A percentile compares a stretch with the other conserved stretches of the same genome.
Evolutionary conservation across 2,329 filamentous ascomycete species (phyloP).

Genomic region (Rutstroemia sp.): DNA sequence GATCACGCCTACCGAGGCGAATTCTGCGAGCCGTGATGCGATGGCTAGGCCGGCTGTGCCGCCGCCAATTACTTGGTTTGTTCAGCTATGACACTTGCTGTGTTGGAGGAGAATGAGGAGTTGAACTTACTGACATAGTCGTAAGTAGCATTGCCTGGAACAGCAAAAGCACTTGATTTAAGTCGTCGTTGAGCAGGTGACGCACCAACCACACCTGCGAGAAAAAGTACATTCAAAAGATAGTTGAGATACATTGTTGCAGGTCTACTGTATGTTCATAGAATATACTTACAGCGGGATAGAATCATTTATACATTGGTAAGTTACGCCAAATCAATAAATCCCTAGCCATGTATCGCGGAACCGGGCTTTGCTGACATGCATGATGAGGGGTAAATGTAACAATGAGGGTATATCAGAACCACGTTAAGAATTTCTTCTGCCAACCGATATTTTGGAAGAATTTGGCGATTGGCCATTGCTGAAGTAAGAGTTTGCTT

Average conservation of each 20-base stretch:
- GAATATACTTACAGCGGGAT: not conserved
- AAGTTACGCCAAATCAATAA: too few species aligned
- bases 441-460: too few species aligned
- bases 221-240: not conserved
- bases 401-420: too few species aligned
- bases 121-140: constrained; percentile 31
- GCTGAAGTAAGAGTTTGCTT: too few species aligned
- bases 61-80: constrained; percentile 8
- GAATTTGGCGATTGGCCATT: too few species aligned
- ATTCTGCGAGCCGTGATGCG: constrained; percentile 12
- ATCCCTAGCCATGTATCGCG: too few species aligned
- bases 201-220: not conserved
- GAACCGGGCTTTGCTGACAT: too few species aligned
- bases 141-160: constrained; percentile 24
- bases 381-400: too few species aligned
- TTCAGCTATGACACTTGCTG: not conserved
- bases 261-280: too few species aligned
- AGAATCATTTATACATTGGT: too few species aligned
- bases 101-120: too few species aligned
- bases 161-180: constrained; percentile 14
- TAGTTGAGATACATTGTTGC: not conserved
- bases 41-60: constrained; percentile 14
- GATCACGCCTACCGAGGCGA: constrained; percentile 12
- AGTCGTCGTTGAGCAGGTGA: not conserved
- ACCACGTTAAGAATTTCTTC: too few species aligned